Conservation (phyloP, 495 filamentous ascomycete genomes). For the Pyrenula aspistea region DNA sequence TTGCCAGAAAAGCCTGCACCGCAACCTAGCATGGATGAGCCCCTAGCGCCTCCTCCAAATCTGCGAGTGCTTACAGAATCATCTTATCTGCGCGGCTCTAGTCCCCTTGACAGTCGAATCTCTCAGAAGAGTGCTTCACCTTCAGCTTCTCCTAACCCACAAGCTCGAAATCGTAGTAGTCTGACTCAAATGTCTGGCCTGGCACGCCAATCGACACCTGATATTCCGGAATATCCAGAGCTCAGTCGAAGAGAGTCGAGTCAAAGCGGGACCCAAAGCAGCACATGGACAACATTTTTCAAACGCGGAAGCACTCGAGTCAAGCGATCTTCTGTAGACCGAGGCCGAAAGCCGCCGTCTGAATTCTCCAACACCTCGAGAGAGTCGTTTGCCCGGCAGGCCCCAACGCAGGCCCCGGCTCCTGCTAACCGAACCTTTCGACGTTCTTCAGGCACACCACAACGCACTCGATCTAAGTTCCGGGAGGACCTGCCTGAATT, state of each 20-base stretch:
- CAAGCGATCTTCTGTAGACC: conserved; percentile 46
- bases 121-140: conserved; percentile 45
- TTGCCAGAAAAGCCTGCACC: conserved; percentile 20
- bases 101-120: conserved; percentile 25
- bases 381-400: conserved; percentile 54
- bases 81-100: neutral
- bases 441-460: conserved; percentile 40
- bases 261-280: conserved; percentile 26
- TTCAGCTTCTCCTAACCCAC: conserved; percentile 40
- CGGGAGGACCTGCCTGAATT: conserved; percentile 84
- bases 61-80: neutral
- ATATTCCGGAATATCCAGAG: conserved; percentile 28
- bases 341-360: conserved; percentile 34
- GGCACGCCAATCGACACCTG: conserved; percentile 28
- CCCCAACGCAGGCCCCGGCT: conserved; percentile 7
- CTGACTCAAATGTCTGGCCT: conserved; percentile 44
- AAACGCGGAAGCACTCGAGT: conserved; percentile 46
- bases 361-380: conserved; percentile 77
- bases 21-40: conserved; percentile 13
- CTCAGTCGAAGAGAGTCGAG: conserved; percentile 35
- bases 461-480: conserved; percentile 80
- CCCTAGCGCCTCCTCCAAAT: conserved; percentile 20
- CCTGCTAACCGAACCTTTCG: conserved; percentile 30
- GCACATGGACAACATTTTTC: conserved; percentile 60
- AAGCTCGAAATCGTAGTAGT: conserved; percentile 34